phyloP scores from a whole-genome alignment of 2,329 filamentous ascomycete species.

The Leptographium procerum region DNA sequence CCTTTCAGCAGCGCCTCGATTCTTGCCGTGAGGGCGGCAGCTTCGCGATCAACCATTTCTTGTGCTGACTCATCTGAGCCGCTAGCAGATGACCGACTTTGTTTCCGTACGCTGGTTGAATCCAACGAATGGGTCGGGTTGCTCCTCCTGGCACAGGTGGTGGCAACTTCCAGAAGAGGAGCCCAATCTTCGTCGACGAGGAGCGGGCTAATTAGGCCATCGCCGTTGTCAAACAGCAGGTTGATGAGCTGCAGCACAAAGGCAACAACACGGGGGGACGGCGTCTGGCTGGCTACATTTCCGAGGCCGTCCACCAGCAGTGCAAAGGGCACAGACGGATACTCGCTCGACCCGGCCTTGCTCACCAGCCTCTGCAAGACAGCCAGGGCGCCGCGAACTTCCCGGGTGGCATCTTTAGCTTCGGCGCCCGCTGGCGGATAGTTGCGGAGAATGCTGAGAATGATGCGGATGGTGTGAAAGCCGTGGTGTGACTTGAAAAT shows the following conservation, averaged over 20 bases:
- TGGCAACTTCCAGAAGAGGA: slow-evolving; percentile 46
- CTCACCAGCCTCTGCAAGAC: slow-evolving; percentile 52
- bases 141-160: slow-evolving; percentile 35
- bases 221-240: slow-evolving; percentile 41
- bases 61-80: slow-evolving; percentile 21
- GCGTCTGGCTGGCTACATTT: slow-evolving; percentile 34
- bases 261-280: slow-evolving; percentile 32
- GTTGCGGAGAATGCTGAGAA: slow-evolving; percentile 50
- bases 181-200: slow-evolving; percentile 57
- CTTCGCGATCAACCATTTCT: slow-evolving; percentile 28
- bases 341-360: slow-evolving; percentile 47
- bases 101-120: neutral
- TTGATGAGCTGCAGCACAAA: slow-evolving; percentile 42
- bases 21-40: slow-evolving; percentile 32
- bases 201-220: slow-evolving; percentile 41
- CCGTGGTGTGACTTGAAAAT: slow-evolving; percentile 65
- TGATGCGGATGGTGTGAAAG: slow-evolving; percentile 53
- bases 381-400: slow-evolving; percentile 51
- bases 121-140: neutral
- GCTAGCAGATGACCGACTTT: neutral
- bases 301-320: slow-evolving; percentile 46
- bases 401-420: slow-evolving; percentile 40
- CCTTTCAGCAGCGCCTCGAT: slow-evolving; percentile 37
- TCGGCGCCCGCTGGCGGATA: slow-evolving; percentile 32
- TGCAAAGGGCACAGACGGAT: slow-evolving; percentile 46